Evolutionary conservation across 352 stramenopile species (phyloP), one percentile per base, ranked within the genome.

Genomic region (Plasmopara viticola): DNA sequence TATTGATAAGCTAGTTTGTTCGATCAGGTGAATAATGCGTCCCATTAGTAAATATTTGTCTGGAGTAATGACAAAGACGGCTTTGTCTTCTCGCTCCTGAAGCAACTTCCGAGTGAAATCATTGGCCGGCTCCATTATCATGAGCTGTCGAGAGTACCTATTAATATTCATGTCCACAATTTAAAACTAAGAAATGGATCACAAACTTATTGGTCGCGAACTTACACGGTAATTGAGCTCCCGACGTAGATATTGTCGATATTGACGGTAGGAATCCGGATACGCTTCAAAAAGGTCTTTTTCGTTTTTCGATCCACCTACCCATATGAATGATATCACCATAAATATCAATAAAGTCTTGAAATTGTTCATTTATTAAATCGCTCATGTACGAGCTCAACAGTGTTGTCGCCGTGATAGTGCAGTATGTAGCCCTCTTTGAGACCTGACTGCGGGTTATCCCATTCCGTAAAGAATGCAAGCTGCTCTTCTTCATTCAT

Each of bases 381-480:
- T 5, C 31, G 6, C 31, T 35, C 6, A 35, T 35, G 14, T 56
- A 92, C 78, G 33, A 92, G 69, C 42, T 92, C 81, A 28, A 90
- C 47, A 0, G 81, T 88, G 44, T 85, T 64, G 48, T 88, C 77
- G 54, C 65, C 66, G 46, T 86, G 76, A 58, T 84, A 90, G 53
- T 86, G 70, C 49, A 92, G 68, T 43, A 88, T 71, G 60, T 84
- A 92, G 15, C 64, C 66, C 52, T 88, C 85, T 54, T 72, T 68
- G 41, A 86, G 62, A 39, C 77, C 71, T 6, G 75, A 80, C 50
- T 92, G 81, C 4, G 78, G 72, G 50, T 92, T 78, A 51, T 80
- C 67, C 81, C 81, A 92, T 64, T 92, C 76, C 45, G 84, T 65
- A 28, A 88, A 82, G 60, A 89, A 88, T 15, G 81, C 75, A 18